Evolutionary conservation across 1,139 yeast species (phyloP).

Genomic region (Wickerhamomyces sp.): DNA sequence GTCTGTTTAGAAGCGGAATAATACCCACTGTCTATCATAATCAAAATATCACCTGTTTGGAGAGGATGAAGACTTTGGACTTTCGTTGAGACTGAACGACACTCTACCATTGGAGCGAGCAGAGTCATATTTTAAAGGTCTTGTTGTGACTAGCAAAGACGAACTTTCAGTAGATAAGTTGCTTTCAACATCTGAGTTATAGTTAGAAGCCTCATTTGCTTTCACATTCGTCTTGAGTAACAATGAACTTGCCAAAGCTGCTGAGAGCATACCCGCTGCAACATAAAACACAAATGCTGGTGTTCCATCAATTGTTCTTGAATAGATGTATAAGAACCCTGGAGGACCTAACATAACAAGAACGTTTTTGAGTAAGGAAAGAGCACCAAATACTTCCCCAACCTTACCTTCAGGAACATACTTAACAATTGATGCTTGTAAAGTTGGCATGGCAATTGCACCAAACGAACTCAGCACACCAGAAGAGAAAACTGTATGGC

Average conservation of each 20-base stretch:
- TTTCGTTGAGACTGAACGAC: no score
- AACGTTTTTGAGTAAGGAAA: conserved; percentile 37
- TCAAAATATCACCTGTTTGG: no score
- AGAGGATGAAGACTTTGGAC: no score
- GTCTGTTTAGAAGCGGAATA: no score
- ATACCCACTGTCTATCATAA: no score
- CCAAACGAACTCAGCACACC: conserved; percentile 44
- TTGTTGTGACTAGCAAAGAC: background rate
- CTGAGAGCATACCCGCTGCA: conserved; percentile 9
- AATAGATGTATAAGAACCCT: conserved; percentile 32
- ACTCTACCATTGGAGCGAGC: no score
- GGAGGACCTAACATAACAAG: conserved; percentile 33
- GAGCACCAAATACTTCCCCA: conserved; percentile 47
- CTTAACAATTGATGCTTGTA: conserved; percentile 47
- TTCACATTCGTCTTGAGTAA: background rate
- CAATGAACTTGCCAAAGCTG: conserved; percentile 6
- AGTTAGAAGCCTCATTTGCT: background rate
- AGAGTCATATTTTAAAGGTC: no score
- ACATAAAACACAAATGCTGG: conserved; percentile 25
- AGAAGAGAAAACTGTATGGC: conserved; percentile 26
- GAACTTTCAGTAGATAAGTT: background rate
- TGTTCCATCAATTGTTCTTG: conserved; percentile 24
- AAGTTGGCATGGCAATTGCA: conserved; percentile 41
- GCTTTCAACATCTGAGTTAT: background rate
- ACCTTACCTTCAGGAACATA: conserved; percentile 39